Evolutionary conservation across 208 protist genomes (phyloP).

Genomic region (Plasmodiophora brassicae): DNA sequence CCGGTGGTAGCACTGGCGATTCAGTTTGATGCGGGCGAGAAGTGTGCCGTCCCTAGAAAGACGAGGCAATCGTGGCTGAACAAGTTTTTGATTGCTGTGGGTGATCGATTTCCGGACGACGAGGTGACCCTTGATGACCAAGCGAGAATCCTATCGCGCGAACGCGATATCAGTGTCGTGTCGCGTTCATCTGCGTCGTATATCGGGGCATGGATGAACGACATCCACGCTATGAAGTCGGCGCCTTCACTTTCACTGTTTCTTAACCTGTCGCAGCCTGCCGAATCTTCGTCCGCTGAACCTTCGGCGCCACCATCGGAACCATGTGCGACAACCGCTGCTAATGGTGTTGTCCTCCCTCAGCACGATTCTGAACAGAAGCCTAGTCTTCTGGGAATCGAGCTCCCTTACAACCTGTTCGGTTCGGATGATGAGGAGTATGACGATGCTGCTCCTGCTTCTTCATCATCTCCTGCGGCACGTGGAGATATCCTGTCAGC

Average conservation of each 20-base stretch:
- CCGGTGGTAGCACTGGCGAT: too few relatives aligned
- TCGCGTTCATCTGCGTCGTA: background rate
- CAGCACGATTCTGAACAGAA: background rate
- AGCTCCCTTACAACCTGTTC: background rate
- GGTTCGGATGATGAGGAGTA: slow-evolving; percentile 22
- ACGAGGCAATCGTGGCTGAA: background rate
- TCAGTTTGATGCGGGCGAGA: too few relatives aligned
- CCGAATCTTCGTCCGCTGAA: background rate
- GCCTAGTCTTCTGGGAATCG: background rate
- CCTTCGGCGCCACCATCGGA: background rate
- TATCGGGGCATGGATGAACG: background rate
- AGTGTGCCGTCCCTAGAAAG: too few relatives aligned
- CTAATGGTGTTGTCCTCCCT: background rate
- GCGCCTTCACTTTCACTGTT: background rate
- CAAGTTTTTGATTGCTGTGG: background rate
- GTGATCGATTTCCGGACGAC: background rate
- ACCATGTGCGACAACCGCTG: background rate
- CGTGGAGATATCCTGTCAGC: too few relatives aligned
- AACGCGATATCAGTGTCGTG: background rate
- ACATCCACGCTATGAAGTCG: slow-evolving; percentile 3
- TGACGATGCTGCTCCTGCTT: background rate
- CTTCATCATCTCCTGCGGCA: too few relatives aligned
- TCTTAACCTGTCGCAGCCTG: background rate
- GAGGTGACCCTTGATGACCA: background rate
- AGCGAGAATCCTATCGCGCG: background rate